Percentiles rank a stretch among this genome's conserved stretches.
Evolutionary conservation across 2,329 filamentous ascomycete species (phyloP).

Genomic region (Fusarium sp.): DNA sequence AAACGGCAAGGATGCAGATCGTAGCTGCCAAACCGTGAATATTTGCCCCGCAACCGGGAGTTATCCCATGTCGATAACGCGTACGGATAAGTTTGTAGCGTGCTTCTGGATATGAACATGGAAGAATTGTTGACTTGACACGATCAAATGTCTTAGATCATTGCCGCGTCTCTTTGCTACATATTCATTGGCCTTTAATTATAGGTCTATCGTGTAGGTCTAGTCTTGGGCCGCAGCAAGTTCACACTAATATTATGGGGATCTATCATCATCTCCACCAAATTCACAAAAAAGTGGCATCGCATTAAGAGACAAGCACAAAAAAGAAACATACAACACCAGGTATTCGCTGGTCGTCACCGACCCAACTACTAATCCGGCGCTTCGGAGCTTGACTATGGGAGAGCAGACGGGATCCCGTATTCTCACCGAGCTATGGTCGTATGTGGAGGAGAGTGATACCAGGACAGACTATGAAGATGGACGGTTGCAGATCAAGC

Average conservation of each 20-base stretch:
- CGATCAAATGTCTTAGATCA: constrained; percentile 7
- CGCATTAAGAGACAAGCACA: neutral
- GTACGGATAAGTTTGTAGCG: constrained; percentile 5
- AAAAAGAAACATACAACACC: constrained; percentile 17
- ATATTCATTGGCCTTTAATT: neutral
- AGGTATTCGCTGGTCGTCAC: constrained; percentile 22
- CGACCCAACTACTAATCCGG: constrained; percentile 25
- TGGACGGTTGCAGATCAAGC: neutral
- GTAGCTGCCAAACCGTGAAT: constrained; percentile 29
- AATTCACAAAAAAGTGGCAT: neutral
- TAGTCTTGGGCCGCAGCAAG: neutral
- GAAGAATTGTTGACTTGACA: constrained; percentile 15
- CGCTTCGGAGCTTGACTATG: constrained; percentile 23
- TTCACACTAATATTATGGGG: neutral
- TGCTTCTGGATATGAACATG: constrained; percentile 18
- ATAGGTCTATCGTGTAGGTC: neutral
- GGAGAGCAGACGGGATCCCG: constrained; percentile 22
- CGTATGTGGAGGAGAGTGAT: neutral
- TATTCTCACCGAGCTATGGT: constrained; percentile 23
- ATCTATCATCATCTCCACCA: neutral
- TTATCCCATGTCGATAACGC: constrained; percentile 23
- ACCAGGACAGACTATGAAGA: neutral
- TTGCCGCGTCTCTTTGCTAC: neutral
- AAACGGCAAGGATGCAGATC: constrained; percentile 38
- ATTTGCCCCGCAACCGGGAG: constrained; percentile 30